Percentiles rank a stretch among this genome's conserved stretches.
These are phyloP conservation scores for Penicillium sp. DNA, from an alignment of 2,329 filamentous ascomycete genomes.

Conservation along the genomic window DNA sequence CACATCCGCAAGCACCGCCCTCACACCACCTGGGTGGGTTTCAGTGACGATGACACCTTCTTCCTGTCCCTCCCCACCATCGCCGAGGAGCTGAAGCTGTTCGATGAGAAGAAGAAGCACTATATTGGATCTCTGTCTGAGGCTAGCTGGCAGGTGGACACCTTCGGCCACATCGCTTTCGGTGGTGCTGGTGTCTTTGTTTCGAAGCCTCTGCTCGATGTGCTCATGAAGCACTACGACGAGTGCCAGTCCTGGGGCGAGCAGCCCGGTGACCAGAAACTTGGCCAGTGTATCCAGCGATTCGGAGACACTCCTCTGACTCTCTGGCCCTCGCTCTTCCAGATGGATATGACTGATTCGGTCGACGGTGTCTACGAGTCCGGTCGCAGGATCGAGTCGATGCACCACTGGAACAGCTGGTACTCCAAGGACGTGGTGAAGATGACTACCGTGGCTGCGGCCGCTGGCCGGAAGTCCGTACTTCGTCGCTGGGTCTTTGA, in stretches of 20 bases:
- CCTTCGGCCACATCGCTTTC: conserved; percentile 43
- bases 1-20: conserved; percentile 38
- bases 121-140: conserved; percentile 44
- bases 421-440: conserved; percentile 44
- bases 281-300: conserved; percentile 41
- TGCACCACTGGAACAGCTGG: conserved; percentile 46
- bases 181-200: conserved; percentile 45
- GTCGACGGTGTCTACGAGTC: conserved; percentile 44
- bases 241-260: conserved; percentile 43
- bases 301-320: conserved; percentile 39
- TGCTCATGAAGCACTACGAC: conserved; percentile 38
- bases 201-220: conserved; percentile 39
- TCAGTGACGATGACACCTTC: conserved; percentile 45
- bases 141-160: conserved; percentile 43
- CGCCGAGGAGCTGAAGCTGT: conserved; percentile 37
- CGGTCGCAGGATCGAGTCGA: conserved; percentile 40
- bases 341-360: conserved; percentile 44
- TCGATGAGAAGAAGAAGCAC: conserved; percentile 39
- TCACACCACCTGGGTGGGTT: conserved; percentile 41
- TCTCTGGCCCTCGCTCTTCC: conserved; percentile 41
- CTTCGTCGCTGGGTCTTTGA: conserved; percentile 45
- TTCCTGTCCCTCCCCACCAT: conserved; percentile 40
- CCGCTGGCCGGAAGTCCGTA: conserved; percentile 40
- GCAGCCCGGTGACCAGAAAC: conserved; percentile 44
- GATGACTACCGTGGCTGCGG: conserved; percentile 41